Conservation (phyloP, 2,329 filamentous ascomycete genomes). For the Monilinia fructicola region DNA sequence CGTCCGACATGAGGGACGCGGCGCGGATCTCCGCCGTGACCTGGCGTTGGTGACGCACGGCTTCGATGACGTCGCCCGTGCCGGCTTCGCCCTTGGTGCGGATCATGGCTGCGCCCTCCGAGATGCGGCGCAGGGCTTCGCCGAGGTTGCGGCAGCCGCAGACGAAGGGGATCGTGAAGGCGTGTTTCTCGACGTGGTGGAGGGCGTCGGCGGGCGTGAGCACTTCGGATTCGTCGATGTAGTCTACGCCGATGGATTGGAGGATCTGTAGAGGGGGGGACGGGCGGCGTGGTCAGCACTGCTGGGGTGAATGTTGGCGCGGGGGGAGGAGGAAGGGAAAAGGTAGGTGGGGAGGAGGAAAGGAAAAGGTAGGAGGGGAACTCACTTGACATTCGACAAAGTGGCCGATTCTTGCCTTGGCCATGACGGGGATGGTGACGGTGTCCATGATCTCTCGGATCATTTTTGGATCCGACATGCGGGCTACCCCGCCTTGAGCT, state of each 20-base stretch:
- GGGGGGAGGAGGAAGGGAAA: too few species aligned
- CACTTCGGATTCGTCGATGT: conserved; percentile 97
- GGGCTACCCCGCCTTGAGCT: conserved; percentile 84
- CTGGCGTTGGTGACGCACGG: conserved; percentile 92
- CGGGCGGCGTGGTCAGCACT: not conserved
- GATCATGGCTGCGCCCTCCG: conserved; percentile 97
- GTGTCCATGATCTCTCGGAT: conserved; percentile 94
- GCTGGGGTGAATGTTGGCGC: not conserved
- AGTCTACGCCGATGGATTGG: conserved; percentile 91
- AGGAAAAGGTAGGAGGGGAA: conserved; percentile 5
- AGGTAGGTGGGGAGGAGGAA: too few species aligned
- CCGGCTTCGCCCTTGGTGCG: conserved; percentile 97
- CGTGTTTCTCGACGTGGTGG: conserved; percentile 87
- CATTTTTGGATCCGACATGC: conserved; percentile 94
- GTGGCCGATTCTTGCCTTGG: conserved; percentile 96
- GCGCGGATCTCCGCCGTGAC: conserved; percentile 79
- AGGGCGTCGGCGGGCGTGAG: conserved; percentile 89
- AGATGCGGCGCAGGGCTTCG: conserved; percentile 86
- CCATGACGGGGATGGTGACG: conserved; percentile 98
- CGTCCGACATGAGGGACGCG: conserved; percentile 64
- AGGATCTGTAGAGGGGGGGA: conserved; percentile 73
- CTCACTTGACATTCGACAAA: conserved; percentile 88
- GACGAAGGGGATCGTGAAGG: conserved; percentile 84
- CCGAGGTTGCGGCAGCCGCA: conserved; percentile 94
- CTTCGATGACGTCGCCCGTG: conserved; percentile 95